Evolutionary conservation across 768 basidiomycete species (phyloP).

Genomic region (Pulveroboletus sp.): DNA sequence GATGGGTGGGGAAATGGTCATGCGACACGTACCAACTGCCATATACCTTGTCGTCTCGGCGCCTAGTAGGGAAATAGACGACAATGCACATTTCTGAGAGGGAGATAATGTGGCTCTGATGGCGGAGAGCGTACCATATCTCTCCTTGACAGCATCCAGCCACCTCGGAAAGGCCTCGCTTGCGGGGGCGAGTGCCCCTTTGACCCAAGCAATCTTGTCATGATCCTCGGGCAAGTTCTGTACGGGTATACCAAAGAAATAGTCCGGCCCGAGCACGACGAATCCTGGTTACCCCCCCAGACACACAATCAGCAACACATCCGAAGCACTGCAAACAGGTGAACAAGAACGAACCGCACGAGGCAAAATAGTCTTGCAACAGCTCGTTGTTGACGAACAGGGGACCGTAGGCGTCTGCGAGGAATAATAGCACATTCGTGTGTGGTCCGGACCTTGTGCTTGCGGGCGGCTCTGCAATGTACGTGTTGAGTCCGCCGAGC

Average conservation of each 20-base stretch:
- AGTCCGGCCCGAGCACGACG: conserved; percentile 54
- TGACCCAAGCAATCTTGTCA: conserved; percentile 39
- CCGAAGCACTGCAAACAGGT: background rate
- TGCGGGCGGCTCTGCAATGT: conserved; percentile 45
- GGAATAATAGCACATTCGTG: conserved; percentile 48
- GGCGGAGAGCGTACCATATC: conserved; percentile 35
- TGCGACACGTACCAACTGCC: conserved; percentile 36
- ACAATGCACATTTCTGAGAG: background rate
- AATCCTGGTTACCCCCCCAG: conserved; percentile 37
- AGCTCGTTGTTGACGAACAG: conserved; percentile 52
- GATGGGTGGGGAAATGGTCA: background rate
- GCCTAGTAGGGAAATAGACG: conserved; percentile 10
- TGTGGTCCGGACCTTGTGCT: conserved; percentile 16
- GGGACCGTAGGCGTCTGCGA: conserved; percentile 52
- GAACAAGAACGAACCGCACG: conserved; percentile 39
- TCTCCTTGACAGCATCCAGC: conserved; percentile 45
- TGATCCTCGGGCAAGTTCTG: conserved; percentile 28
- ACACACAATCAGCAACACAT: background rate
- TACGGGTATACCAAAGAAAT: conserved; percentile 50
- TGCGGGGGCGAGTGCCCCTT: conserved; percentile 30
- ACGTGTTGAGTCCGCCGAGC: conserved; percentile 49
- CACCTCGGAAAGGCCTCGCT: conserved; percentile 41
- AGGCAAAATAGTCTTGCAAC: conserved; percentile 58
- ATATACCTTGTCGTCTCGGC: conserved; percentile 35
- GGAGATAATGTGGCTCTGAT: background rate